Evolutionary conservation across 31 red algal species (phyloP).

Genomic region (Odonthalia washingtoniensis): DNA sequence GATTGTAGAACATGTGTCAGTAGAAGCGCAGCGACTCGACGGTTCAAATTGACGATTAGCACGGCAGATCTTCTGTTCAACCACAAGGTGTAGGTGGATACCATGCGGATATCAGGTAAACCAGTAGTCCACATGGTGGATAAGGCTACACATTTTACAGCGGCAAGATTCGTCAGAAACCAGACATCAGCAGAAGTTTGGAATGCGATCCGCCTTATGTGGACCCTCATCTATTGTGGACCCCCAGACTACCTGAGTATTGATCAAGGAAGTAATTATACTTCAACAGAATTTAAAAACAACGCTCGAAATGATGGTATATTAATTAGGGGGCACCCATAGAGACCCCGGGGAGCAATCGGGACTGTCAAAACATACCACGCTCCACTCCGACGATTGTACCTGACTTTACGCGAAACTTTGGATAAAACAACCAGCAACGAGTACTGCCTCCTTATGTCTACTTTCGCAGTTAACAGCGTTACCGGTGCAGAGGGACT

Average conservation of each 20-base stretch:
- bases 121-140: conserved; percentile 34
- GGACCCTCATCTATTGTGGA: conserved; percentile 15
- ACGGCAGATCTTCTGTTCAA: conserved; percentile 29
- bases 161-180: background rate
- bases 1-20: conserved; percentile 8
- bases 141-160: conserved; percentile 41
- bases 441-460: too few species aligned
- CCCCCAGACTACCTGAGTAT: conserved; percentile 22
- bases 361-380: too few species aligned
- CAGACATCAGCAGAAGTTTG: background rate
- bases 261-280: conserved; percentile 34
- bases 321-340: too few species aligned
- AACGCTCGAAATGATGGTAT: too few species aligned
- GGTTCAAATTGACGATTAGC: conserved; percentile 42
- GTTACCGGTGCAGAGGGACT: too few species aligned
- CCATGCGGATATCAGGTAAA: background rate
- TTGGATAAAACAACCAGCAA: too few species aligned
- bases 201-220: background rate
- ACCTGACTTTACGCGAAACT: too few species aligned
- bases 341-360: too few species aligned
- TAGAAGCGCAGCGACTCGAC: background rate
- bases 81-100: conserved; percentile 35
- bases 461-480: too few species aligned
- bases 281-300: conserved; percentile 22
- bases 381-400: too few species aligned